A percentile compares a stretch with the other conserved stretches of the same genome.
Conservation (phyloP, 352 stramenopile genomes). For the Pythium rishiriense region DNA sequence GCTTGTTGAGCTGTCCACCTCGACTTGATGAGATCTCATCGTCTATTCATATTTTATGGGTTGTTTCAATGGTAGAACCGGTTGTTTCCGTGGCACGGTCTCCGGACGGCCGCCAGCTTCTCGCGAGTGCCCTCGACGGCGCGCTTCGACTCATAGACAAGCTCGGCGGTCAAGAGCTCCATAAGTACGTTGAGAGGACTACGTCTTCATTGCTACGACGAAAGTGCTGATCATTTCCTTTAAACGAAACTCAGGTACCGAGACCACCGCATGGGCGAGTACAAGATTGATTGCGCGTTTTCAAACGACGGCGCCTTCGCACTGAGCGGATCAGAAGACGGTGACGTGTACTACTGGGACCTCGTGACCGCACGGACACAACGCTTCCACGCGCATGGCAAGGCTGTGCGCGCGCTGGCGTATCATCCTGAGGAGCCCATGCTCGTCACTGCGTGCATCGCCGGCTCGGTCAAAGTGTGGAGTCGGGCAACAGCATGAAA, state of each 20-base stretch:
- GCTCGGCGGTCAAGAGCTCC: slow-evolving; percentile 57
- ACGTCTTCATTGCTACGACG: too few species aligned
- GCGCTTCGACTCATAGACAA: slow-evolving; percentile 80
- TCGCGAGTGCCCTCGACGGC: slow-evolving; percentile 76
- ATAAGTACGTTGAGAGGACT: slow-evolving; percentile 65
- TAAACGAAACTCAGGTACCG: slow-evolving; percentile 42
- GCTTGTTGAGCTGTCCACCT: neutral
- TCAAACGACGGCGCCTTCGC: slow-evolving; percentile 64
- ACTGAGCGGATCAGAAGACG: slow-evolving; percentile 78
- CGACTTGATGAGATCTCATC: neutral
- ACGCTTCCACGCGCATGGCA: slow-evolving; percentile 59
- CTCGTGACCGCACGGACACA: slow-evolving; percentile 39
- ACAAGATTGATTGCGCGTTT: slow-evolving; percentile 72
- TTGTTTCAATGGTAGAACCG: slow-evolving; percentile 46
- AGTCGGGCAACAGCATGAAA: neutral
- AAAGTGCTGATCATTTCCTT: slow-evolving; percentile 15
- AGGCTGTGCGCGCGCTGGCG: slow-evolving; percentile 61
- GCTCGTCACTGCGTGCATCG: slow-evolving; percentile 60
- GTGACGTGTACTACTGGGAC: slow-evolving; percentile 67
- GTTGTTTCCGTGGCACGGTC: slow-evolving; percentile 79
- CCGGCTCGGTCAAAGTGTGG: slow-evolving; percentile 79
- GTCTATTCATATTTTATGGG: neutral
- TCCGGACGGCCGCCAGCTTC: slow-evolving; percentile 68
- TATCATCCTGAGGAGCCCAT: slow-evolving; percentile 65
- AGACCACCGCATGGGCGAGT: slow-evolving; percentile 60